phyloP scores from a whole-genome alignment of 495 filamentous ascomycete genomes.

The Tirmania nivea region DNA sequence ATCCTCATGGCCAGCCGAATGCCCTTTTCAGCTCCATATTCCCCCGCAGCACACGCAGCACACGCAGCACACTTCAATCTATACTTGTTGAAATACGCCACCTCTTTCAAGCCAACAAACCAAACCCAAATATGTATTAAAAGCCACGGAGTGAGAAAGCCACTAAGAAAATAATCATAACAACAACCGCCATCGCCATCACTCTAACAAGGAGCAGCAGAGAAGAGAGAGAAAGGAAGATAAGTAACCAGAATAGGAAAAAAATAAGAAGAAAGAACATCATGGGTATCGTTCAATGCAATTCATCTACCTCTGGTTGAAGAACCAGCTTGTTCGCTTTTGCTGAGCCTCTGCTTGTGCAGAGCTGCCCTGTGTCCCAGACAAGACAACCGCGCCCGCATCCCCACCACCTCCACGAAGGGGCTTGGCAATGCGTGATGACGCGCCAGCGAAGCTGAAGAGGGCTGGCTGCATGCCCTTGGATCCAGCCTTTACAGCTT shows the following conservation, averaged over 20 bases:
- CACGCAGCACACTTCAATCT: no score
- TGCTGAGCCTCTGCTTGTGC: slow-evolving; percentile 16
- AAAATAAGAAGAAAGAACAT: background rate
- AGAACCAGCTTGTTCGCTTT: slow-evolving; percentile 19
- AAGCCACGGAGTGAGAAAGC: no score
- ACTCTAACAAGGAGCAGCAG: background rate
- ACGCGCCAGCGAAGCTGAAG: slow-evolving; percentile 46
- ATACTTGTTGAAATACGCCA: no score
- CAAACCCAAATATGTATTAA: no score
- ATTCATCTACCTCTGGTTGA: background rate
- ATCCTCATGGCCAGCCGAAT: no score
- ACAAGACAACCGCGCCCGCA: slow-evolving; percentile 28
- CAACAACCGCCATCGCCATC: no score
- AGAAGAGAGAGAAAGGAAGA: background rate
- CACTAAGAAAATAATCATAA: no score
- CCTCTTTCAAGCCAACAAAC: no score
- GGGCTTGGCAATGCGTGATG: slow-evolving; percentile 84
- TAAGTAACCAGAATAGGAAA: background rate
- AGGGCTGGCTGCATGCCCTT: slow-evolving; percentile 48
- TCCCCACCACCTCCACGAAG: slow-evolving; percentile 45
- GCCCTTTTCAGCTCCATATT: no score
- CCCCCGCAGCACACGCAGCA: no score
- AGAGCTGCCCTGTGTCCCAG: slow-evolving; percentile 20
- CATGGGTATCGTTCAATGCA: background rate
- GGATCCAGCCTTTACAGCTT: slow-evolving; percentile 80